Conservation (phyloP, 306 rosid genomes). For the Casuarina glauca region DNA sequence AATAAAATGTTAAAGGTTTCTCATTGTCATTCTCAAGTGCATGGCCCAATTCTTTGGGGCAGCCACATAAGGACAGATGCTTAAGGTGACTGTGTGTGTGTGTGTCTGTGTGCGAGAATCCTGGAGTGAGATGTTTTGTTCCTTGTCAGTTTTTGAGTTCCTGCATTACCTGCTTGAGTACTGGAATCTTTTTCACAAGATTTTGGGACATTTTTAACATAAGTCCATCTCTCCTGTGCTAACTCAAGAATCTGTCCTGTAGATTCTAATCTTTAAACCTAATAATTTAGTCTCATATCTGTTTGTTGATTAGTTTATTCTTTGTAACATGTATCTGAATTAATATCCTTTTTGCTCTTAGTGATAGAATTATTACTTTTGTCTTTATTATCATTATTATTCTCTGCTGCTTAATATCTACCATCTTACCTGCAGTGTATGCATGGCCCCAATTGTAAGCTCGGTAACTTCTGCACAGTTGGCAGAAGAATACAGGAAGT, state of each 20-base stretch:
- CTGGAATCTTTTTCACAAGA: neutral
- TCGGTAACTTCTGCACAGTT: slow-evolving; percentile 80
- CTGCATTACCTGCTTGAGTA: neutral
- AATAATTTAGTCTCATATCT: neutral
- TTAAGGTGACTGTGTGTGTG: neutral
- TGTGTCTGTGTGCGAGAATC: neutral
- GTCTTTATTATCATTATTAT: neutral
- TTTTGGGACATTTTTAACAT: neutral
- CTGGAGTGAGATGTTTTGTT: neutral
- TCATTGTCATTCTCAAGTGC: neutral
- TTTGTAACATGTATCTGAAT: too few relatives aligned
- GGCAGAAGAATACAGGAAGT: slow-evolving; percentile 99
- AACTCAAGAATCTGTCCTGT: neutral
- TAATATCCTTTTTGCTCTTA: too few relatives aligned
- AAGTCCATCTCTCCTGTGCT: neutral
- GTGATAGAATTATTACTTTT: too few relatives aligned
- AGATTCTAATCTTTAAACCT: neutral
- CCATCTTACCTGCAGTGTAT: slow-evolving; percentile 71
- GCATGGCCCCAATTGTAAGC: slow-evolving; percentile 99
- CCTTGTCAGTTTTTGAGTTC: neutral
- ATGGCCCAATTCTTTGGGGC: neutral
- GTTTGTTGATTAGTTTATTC: too few relatives aligned
- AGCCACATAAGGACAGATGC: neutral
- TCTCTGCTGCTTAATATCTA: slow-evolving; percentile 14
- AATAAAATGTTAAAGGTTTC: neutral